Evolutionary conservation across 2,329 filamentous ascomycete species (phyloP), one percentile per base, ranked within the genome.

Genomic region (Calonectria multiphialidica): DNA sequence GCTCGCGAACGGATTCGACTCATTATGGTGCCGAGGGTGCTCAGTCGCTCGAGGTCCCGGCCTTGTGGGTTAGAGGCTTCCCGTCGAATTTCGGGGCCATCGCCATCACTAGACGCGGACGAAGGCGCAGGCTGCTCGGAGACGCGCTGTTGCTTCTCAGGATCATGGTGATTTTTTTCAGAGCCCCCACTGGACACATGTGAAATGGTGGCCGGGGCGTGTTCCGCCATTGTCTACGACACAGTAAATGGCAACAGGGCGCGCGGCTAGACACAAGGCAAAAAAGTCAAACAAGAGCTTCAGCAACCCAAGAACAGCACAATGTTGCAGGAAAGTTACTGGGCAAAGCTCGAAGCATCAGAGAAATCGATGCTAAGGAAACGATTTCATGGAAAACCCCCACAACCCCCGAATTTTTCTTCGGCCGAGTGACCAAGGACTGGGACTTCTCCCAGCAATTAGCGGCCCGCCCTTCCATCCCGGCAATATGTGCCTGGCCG

Each of bases 331-430:
- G 21, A 44, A 21, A 12, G 23, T 25, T 63, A 35, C 25, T 42
- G 21, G 44, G 4, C 53, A 40, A 50, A 21, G 9, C 21, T 21
- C n/a, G 9, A 13, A n/a, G 12, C 9, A 37, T 21, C 57, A 16
- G 33, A 45, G 49, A 30, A 62, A 59, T 53, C 13, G 45, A 53
- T 63, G 23, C 21, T 30, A 37, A 53, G 49, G 45, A 62, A 50
- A 37, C 44, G 35, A 59, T 53, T 42, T 30, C 21, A 62, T 33
- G 21, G n/a, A 28, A 61, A 53, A 53, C 57, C 66, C 50, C 66
- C 55, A 68, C 45, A 30, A 42, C 55, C 66, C 66, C 45, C 66
- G 66, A 68, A 53, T 30, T 68, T 63, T 68, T 61, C 35, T 44
- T 44, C 44, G 23, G 45, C 55, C 44, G 44, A 57, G 44, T 62